Evolutionary conservation across 192 early-diverging fungal genomes (phyloP), one percentile per base, ranked within the genome.

Genomic region (Ambispora gerdemannii): DNA sequence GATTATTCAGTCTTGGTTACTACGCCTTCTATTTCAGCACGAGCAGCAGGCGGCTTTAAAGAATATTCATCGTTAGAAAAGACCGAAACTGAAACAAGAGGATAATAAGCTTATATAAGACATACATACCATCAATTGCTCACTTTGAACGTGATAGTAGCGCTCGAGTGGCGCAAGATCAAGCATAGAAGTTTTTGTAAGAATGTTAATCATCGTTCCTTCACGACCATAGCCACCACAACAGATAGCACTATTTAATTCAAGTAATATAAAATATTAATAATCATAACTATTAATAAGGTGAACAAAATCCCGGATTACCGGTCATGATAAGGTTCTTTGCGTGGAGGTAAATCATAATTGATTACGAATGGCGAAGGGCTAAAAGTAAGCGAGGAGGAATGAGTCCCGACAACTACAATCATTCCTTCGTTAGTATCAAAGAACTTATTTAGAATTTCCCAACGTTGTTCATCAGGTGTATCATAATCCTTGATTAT

Each of bases 311-410:
- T n/a, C n/a, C n/a, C n/a, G n/a, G 22, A 15, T 33, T 67, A 67
- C 65, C 65, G 27, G 53, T 67, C 65, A 53, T 67, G 65, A 35
- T 67, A 67, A 22, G 47, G 28, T 53, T 67, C 65, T 33, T 67
- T 67, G 24, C 50, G 50, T 6, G 30, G 50, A 34, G 65, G 65
- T 35, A 67, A 67, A 53, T 67, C 65, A 35, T 50, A 67, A n/a
- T 67, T 43, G 38, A 43, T 43, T 10, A 43, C 38, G 15, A 43
- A 43, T 10, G 38, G 38, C 6, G 38, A 10, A 43, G 38, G 38
- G 38, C 38, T 43, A 15, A 43, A 43, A 43, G 38, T 43, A 43
- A 43, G 38, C 7, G 38, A 43, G 7, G 38, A 43, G 15, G 38
- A 43, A 43, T 43, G 15, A 43, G 6, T 43, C 7, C 38, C 38